Conservation (phyloP, 495 filamentous ascomycete genomes). For the Schizothecium vesticola region DNA sequence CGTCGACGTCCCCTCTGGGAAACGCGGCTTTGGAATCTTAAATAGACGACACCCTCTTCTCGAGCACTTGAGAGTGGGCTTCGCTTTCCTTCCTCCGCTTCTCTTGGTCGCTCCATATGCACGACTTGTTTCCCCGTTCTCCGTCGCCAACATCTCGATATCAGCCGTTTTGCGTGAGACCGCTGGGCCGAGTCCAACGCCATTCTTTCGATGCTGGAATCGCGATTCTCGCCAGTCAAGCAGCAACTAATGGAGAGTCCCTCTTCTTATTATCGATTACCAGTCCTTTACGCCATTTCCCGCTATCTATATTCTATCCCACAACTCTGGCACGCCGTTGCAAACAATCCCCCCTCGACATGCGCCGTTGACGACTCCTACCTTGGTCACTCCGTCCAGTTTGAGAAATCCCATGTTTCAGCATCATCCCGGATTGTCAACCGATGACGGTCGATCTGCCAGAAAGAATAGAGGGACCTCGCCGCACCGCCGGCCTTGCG, state of each 20-base stretch:
- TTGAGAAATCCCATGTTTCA: slow-evolving; percentile 51
- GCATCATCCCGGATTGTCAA: slow-evolving; percentile 55
- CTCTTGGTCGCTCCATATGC: background rate
- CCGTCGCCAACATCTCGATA: background rate
- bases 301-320: slow-evolving; percentile 11
- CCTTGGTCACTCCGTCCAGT: slow-evolving; percentile 42
- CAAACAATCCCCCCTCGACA: background rate
- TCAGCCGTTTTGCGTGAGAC: background rate
- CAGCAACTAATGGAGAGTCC: background rate
- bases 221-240: background rate
- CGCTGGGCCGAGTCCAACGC: background rate
- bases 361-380: background rate
- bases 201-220: background rate
- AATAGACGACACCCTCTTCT: slow-evolving; percentile 21
- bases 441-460: slow-evolving; percentile 59
- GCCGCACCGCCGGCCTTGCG: slow-evolving; percentile 48
- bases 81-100: background rate
- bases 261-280: background rate
- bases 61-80: background rate
- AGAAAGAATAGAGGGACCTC: slow-evolving; percentile 49
- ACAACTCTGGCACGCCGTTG: background rate
- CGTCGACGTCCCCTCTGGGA: slow-evolving; percentile 16
- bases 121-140: background rate
- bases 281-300: background rate
- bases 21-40: slow-evolving; percentile 19